phyloP scores from a whole-genome alignment of 768 basidiomycete genomes.

The Floccularia luteovirens region DNA sequence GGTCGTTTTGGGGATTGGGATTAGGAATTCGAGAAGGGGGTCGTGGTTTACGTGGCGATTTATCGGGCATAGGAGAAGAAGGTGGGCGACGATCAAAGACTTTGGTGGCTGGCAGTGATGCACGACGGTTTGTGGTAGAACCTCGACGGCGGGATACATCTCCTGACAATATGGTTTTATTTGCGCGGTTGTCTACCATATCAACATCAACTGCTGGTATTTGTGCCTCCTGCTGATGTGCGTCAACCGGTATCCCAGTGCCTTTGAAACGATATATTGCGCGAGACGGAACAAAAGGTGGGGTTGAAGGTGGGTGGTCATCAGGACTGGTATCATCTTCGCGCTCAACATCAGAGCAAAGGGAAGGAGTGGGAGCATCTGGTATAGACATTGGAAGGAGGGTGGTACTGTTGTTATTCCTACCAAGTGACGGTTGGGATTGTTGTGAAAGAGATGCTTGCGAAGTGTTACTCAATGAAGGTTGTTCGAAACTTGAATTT shows the following conservation, averaged over 20 bases:
- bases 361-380: conserved; percentile 54
- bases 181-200: conserved; percentile 15
- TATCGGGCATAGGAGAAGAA: conserved; percentile 51
- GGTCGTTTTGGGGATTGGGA: conserved; percentile 10
- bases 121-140: neutral
- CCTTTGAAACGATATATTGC: conserved; percentile 11
- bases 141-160: neutral
- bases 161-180: neutral
- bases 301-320: conserved; percentile 46
- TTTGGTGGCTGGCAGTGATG: conserved; percentile 9
- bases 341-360: conserved; percentile 67
- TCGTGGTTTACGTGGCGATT: conserved; percentile 46
- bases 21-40: conserved; percentile 41
- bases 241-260: conserved; percentile 17
- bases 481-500: conserved; percentile 4
- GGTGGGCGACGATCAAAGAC: conserved; percentile 57
- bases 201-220: conserved; percentile 20
- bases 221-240: neutral
- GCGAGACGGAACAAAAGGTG: conserved; percentile 18
- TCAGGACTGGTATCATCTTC: conserved; percentile 42
- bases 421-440: conserved; percentile 5
- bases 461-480: neutral
- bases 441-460: conserved; percentile 10
- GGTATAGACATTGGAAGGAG: conserved; percentile 10
- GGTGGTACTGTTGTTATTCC: too few relatives aligned